phyloP scores from a whole-genome alignment of 805 yeast species.

The Kazachstania bromeliacearum region DNA sequence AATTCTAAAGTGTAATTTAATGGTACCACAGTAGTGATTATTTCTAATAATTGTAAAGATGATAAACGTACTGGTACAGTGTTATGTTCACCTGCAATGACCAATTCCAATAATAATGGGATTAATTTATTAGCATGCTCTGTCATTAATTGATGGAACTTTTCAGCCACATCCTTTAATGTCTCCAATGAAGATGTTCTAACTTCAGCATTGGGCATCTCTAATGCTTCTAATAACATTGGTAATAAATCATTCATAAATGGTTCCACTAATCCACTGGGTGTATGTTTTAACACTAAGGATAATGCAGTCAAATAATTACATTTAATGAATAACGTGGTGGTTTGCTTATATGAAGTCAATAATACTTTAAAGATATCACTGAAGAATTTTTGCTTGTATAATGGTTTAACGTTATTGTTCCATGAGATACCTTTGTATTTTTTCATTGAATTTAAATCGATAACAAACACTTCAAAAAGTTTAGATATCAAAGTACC shows the following conservation, averaged over 20 bases:
- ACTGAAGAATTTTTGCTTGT: slow-evolving; percentile 73
- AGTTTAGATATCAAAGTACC: slow-evolving; percentile 42
- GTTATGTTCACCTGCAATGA: slow-evolving; percentile 24
- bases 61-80: slow-evolving; percentile 44
- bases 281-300: slow-evolving; percentile 53
- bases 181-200: slow-evolving; percentile 55
- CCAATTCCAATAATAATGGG: slow-evolving; percentile 39
- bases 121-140: slow-evolving; percentile 49
- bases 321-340: slow-evolving; percentile 31
- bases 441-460: slow-evolving; percentile 50
- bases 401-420: slow-evolving; percentile 54
- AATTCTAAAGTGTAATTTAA: slow-evolving; percentile 42
- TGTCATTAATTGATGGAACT: slow-evolving; percentile 43
- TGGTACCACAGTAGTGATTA: slow-evolving; percentile 33
- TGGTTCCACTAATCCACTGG: slow-evolving; percentile 52
- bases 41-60: slow-evolving; percentile 49
- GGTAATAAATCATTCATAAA: slow-evolving; percentile 62
- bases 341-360: slow-evolving; percentile 31
- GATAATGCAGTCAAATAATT: slow-evolving; percentile 60
- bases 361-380: slow-evolving; percentile 49
- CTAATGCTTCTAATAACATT: slow-evolving; percentile 55
- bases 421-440: slow-evolving; percentile 36
- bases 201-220: slow-evolving; percentile 39
- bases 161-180: slow-evolving; percentile 44
- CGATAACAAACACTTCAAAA: slow-evolving; percentile 58